Base-by-base conservation (phyloP, 2,329 filamentous ascomycete species). In the Falciphora oryzae region DNA sequence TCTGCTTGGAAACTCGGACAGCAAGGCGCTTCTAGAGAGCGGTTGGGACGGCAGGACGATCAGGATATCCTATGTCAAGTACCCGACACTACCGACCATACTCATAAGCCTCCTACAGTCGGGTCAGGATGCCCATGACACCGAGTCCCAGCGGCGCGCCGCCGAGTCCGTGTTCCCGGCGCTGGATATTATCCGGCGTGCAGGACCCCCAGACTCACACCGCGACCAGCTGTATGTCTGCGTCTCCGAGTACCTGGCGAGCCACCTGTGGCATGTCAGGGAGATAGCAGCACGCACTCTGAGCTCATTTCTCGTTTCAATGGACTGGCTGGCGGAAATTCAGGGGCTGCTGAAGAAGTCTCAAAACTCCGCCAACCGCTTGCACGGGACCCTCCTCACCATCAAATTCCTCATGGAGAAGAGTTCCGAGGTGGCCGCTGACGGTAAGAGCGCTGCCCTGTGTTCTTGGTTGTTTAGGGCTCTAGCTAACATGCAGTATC, bases 101-200 rank as follows among this genome's bases (percentile, higher is more conserved):
- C 79, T 94, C 0, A 75, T 89, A 3, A 79, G 80, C 22, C 81
- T 93, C 5, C 80, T 94, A 4, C 78, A 81, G 68, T 79, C 80
- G 3, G 83, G 81, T 4, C 62, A 53, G n/a, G 56, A 59, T 8
- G 53, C 53, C 27, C 77, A 80, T 65, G 75, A 79, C 63, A 76
- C 70, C 16, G 67, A 69, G 10, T 69, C 71, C 3, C 70, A 74
- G 57, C 71, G 75, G 31, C 70, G 72, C 13, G 73, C 82, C 1
- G 84, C 86, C 7, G 90, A 93, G 75, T 89, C 88, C 0, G 89
- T 94, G 2, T 94, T 95, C 71, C 91, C 92, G 0, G 91, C 90
- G 0, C 78, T 96, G n/a, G 90, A 94, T 69, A 90, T 96, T 50
- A 82, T 95, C 62, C 86, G 90, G 61, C 84, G 91, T 63, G 88